These are phyloP conservation scores for Boeremia lycopersici DNA, from an alignment of 2,329 filamentous ascomycete genomes.

Conservation along the genomic window DNA sequence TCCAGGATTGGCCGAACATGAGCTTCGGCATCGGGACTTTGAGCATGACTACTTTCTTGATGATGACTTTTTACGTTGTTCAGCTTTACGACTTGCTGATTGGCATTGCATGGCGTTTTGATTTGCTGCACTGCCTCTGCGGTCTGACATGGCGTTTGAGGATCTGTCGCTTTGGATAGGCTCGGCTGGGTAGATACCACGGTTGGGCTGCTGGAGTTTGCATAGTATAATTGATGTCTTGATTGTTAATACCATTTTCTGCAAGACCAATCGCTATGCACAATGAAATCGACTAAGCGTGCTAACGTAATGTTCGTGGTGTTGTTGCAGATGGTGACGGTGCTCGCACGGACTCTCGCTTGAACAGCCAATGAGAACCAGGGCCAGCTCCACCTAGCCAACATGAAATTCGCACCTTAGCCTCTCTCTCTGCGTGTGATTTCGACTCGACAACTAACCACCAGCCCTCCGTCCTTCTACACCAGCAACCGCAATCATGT, in stretches of 20 bases:
- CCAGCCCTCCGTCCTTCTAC: slow-evolving; percentile 31
- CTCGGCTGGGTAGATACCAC: slow-evolving; percentile 34
- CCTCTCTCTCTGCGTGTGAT: not conserved
- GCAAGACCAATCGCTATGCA: not conserved
- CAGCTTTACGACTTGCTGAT: slow-evolving; percentile 29
- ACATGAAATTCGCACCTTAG: slow-evolving; percentile 17
- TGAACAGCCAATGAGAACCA: slow-evolving; percentile 19
- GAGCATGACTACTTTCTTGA: not conserved
- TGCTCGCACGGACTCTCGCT: slow-evolving; percentile 13
- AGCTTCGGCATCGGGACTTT: slow-evolving; percentile 1
- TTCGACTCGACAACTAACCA: slow-evolving; percentile 27
- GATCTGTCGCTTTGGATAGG: slow-evolving; percentile 7
- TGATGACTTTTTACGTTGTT: not conserved
- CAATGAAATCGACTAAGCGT: not conserved
- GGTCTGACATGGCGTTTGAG: slow-evolving; percentile 11
- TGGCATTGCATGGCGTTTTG: slow-evolving; percentile 45
- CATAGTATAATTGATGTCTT: not conserved
- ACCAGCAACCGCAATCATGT: slow-evolving; percentile 65
- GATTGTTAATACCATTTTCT: not conserved
- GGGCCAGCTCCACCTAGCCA: not conserved
- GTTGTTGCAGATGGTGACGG: not conserved
- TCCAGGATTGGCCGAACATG: slow-evolving; percentile 34
- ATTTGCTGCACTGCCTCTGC: slow-evolving; percentile 13
- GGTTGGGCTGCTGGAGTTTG: slow-evolving; percentile 15
- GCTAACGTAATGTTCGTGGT: not conserved